Evolutionary conservation across 495 filamentous ascomycete genomes (phyloP), one percentile per base, ranked within the genome.

Genomic region (Evernia prunastri): DNA sequence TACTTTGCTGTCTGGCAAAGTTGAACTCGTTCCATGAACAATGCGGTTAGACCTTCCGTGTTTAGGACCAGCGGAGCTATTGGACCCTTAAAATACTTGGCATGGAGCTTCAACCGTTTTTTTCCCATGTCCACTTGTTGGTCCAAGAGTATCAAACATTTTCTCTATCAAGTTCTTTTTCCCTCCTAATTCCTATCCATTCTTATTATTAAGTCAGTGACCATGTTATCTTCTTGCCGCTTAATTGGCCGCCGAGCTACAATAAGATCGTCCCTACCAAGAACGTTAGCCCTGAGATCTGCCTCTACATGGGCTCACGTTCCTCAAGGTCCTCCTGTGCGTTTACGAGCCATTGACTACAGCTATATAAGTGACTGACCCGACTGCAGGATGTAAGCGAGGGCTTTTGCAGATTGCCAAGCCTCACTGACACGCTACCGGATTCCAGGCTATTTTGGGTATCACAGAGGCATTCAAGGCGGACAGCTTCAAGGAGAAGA

Each of bases 381-480:
- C 63, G 59, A 66, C 54, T 43, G 6, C 57, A 73, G 71, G 68
- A 74, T 67, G 71, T 71, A 64, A 72, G 74, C 69, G 64, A 69
- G 72, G 31, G 54, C 33, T 49, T 35, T 29, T 29, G 27, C 17
- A 9, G 18, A 49, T 1, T n/a, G 25, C 13, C 0, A 27, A 3
- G 5, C 33, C 12, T 7, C 8, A n/a, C 56, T 64, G 18, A 64
- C 17, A 18, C n/a, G 20, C 33, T 20, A 39, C 58, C 36, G 29
- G 49, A 4, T 18, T n/a, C 18, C 35, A 71, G 69, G 69, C 69
- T 39, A 71, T 71, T 58, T 40, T 71, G 37, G 69, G 69, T 80
- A 95, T 98, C 80, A 97, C 94, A 59, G 94, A 98, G 80, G 94
- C 94, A 58, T 98, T 94, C 89, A 98, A 97, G 84, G 91, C 92